Percentiles rank a stretch among this genome's conserved stretches.
These are phyloP conservation scores for Stramenopiles sp. DNA, from an alignment of 352 stramenopile species.

Conservation along the genomic window DNA sequence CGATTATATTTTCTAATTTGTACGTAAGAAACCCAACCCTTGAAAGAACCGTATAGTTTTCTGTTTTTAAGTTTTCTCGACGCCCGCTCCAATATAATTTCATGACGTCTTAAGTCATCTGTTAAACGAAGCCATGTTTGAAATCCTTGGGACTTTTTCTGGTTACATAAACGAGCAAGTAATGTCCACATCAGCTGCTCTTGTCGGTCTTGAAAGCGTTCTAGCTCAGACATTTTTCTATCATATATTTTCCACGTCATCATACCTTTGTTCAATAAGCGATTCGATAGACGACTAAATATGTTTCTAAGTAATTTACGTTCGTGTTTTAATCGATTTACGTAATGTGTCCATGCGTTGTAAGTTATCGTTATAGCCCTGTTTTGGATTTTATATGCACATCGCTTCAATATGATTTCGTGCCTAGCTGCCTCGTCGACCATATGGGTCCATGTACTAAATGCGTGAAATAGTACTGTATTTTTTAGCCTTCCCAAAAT, in stretches of 20 bases:
- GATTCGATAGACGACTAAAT: too few species aligned
- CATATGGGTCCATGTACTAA: neutral
- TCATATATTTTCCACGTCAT: too few species aligned
- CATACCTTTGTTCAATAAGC: too few species aligned
- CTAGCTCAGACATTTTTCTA: too few species aligned
- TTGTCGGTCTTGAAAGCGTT: too few species aligned
- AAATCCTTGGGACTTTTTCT: neutral
- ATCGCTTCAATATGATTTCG: neutral
- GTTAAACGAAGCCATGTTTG: neutral
- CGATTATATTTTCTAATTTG: neutral
- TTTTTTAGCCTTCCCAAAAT: neutral
- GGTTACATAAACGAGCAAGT: neutral
- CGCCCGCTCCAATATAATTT: neutral
- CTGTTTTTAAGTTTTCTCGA: neutral
- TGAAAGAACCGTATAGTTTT: neutral
- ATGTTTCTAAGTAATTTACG: neutral
- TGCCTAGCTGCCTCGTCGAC: neutral
- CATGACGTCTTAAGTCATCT: neutral
- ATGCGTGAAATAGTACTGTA: neutral
- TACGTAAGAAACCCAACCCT: neutral
- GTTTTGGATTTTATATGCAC: neutral
- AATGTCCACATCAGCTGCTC: too few species aligned
- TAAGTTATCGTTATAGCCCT: neutral
- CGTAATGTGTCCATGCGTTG: neutral
- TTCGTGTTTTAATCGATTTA: neutral